These are phyloP conservation scores for Glutinoglossum americanum DNA, from an alignment of 495 filamentous ascomycete species.

Conservation along the genomic window DNA sequence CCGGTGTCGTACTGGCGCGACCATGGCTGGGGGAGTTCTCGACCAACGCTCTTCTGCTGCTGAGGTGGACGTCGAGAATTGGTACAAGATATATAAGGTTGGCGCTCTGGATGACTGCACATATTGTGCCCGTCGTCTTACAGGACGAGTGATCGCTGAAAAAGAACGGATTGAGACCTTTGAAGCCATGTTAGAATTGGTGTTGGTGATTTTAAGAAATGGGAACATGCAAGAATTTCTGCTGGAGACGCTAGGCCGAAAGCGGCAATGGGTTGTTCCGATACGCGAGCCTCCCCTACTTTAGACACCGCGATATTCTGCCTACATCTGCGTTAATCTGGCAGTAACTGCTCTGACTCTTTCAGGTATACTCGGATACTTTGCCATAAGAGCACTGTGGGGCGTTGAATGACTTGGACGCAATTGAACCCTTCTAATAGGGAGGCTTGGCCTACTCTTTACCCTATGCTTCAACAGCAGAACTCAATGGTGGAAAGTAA, in stretches of 20 bases:
- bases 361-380: not conserved
- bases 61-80: not conserved
- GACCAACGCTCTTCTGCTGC: conserved; percentile 32
- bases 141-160: not conserved
- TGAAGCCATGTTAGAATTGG: not conserved
- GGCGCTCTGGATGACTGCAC: not conserved
- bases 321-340: not conserved
- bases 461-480: not conserved
- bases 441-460: not conserved
- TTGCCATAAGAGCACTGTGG: not conserved
- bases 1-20: conserved; percentile 39
- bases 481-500: not conserved
- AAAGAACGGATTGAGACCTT: not conserved
- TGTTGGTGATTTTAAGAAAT: not conserved
- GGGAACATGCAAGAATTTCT: too few relatives aligned
- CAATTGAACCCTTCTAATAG: not conserved
- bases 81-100: not conserved
- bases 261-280: not conserved
- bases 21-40: conserved; percentile 56
- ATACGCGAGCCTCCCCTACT: too few relatives aligned
- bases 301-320: too few relatives aligned
- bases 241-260: not conserved
- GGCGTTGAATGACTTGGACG: not conserved
- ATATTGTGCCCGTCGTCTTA: conserved; percentile 2
- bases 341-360: not conserved